Conservation (phyloP, 371 early-diverging fungal genomes). For the Apophysomyces sp. region DNA sequence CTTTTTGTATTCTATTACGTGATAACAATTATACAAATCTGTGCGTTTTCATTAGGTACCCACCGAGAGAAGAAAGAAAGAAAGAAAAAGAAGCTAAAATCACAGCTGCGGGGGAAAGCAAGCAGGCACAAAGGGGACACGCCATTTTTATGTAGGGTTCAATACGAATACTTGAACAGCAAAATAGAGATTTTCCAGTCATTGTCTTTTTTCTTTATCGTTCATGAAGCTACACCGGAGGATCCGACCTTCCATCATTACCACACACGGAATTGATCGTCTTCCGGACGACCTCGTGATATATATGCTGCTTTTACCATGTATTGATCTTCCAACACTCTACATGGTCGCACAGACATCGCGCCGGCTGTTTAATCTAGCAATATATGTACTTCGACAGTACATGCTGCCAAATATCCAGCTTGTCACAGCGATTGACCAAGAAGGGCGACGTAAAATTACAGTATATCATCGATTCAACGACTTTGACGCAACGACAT, state of each 20-base stretch:
- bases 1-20: not conserved
- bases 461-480: slow-evolving; percentile 5
- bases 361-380: slow-evolving; percentile 1
- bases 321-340: slow-evolving; percentile 9
- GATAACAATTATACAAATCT: not conserved
- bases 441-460: slow-evolving; percentile 11
- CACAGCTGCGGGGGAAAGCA: not conserved
- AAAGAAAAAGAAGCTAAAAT: not conserved
- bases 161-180: not conserved
- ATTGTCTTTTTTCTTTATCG: not conserved
- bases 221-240: not conserved
- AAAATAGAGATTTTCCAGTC: not conserved
- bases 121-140: not conserved
- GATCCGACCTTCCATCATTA: not conserved
- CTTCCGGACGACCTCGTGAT: slow-evolving; percentile 12
- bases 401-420: slow-evolving; percentile 10
- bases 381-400: not conserved
- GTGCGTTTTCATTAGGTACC: not conserved
- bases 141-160: not conserved
- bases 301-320: slow-evolving; percentile 4
- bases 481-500: slow-evolving; percentile 6
- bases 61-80: not conserved
- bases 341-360: slow-evolving; percentile 6
- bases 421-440: slow-evolving; percentile 9
- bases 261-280: not conserved